Evolutionary conservation across 768 basidiomycete genomes (phyloP).

Genomic region (Collybia nuda): DNA sequence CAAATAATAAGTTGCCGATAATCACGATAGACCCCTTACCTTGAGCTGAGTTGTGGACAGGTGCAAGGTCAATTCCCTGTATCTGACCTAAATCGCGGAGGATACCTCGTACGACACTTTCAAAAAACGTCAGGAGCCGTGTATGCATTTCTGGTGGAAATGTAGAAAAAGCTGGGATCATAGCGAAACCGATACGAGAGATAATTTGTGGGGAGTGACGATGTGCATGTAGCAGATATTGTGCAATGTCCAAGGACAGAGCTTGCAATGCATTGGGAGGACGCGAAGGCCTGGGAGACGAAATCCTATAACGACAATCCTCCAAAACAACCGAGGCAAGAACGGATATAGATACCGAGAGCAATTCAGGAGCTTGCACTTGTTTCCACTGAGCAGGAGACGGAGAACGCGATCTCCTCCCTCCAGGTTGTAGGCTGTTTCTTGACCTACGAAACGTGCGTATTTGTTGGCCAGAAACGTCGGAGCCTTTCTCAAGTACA

Average conservation of each 20-base stretch:
- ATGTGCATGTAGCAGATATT: slow-evolving; percentile 59
- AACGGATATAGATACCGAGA: slow-evolving; percentile 58
- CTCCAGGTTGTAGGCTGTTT: slow-evolving; percentile 38
- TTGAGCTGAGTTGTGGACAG: background rate
- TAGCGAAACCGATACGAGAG: slow-evolving; percentile 61
- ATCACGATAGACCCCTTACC: slow-evolving; percentile 11
- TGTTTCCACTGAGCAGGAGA: slow-evolving; percentile 35
- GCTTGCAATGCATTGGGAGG: slow-evolving; percentile 81
- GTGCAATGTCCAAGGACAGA: slow-evolving; percentile 68
- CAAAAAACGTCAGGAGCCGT: slow-evolving; percentile 68
- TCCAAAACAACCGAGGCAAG: slow-evolving; percentile 65
- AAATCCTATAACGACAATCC: slow-evolving; percentile 69
- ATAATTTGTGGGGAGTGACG: slow-evolving; percentile 49
- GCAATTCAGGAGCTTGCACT: slow-evolving; percentile 47
- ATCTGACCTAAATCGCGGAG: slow-evolving; percentile 44
- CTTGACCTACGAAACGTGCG: slow-evolving; percentile 48
- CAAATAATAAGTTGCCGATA: background rate
- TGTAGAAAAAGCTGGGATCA: slow-evolving; percentile 74
- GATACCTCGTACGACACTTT: slow-evolving; percentile 52
- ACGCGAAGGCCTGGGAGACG: slow-evolving; percentile 56
- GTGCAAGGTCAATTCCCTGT: slow-evolving; percentile 25
- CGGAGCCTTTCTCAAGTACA: slow-evolving; percentile 14
- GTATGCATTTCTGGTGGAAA: slow-evolving; percentile 64
- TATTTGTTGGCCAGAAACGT: slow-evolving; percentile 25
- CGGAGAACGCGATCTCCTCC: slow-evolving; percentile 54